These are phyloP conservation scores for Geotrichum bryndzae DNA, from an alignment of 1,139 yeast genomes.

Conservation along the genomic window DNA sequence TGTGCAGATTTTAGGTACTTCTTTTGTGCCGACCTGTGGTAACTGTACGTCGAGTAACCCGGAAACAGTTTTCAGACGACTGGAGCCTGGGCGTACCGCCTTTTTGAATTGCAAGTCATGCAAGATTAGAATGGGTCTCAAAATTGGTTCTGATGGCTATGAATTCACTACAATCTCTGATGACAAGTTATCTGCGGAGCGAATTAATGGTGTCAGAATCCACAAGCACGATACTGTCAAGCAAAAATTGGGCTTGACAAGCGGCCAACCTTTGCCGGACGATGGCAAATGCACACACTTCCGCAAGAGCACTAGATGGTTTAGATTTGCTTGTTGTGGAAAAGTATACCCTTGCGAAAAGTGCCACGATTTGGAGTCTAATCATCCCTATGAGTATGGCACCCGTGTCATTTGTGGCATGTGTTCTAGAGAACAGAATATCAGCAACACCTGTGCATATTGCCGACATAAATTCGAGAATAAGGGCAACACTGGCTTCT, in stretches of 20 bases:
- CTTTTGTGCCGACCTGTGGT: constrained; percentile 37
- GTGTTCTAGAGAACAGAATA: constrained; percentile 41
- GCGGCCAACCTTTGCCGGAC: constrained; percentile 39
- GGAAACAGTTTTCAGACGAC: constrained; percentile 30
- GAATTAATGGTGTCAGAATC: constrained; percentile 21
- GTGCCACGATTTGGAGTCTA: constrained; percentile 38
- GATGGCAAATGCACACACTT: constrained; percentile 40
- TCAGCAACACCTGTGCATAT: constrained; percentile 33
- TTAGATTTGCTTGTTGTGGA: constrained; percentile 40
- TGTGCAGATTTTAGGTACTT: constrained; percentile 35
- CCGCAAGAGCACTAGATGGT: constrained; percentile 40
- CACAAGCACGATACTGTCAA: constrained; percentile 20
- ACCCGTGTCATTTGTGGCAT: constrained; percentile 40
- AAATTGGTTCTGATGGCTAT: constrained; percentile 29
- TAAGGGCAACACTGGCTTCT: constrained; percentile 35
- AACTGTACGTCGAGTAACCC: constrained; percentile 30
- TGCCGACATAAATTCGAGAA: constrained; percentile 36
- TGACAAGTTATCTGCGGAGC: constrained; percentile 22
- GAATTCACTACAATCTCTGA: constrained; percentile 32
- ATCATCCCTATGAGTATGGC: constrained; percentile 38
- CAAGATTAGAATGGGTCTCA: constrained; percentile 34
- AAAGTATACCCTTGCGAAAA: constrained; percentile 40
- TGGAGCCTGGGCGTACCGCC: constrained; percentile 34
- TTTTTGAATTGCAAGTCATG: constrained; percentile 36
- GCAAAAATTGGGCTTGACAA: constrained; percentile 33